Percentiles rank a stretch among this genome's conserved stretches.
These are phyloP conservation scores for Calophaca sinica DNA, from an alignment of 306 rosid genomes.

Conservation along the genomic window DNA sequence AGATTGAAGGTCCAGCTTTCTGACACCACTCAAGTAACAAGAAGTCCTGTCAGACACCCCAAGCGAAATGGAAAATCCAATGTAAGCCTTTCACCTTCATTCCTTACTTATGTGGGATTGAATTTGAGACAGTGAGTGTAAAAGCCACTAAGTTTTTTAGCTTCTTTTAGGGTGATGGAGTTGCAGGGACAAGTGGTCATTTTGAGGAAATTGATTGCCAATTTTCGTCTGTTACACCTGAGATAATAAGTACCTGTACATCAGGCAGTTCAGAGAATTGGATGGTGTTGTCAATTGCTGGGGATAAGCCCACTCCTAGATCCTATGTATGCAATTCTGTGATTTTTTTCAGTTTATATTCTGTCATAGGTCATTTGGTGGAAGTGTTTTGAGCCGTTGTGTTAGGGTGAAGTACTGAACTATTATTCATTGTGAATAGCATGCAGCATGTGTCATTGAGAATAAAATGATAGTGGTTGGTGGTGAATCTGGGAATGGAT, in stretches of 20 bases:
- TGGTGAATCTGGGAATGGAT: slow-evolving; percentile 84
- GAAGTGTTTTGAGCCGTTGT: slow-evolving; percentile 9
- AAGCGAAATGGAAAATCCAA: slow-evolving; percentile 67
- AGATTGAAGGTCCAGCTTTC: slow-evolving; percentile 86
- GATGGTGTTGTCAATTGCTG: slow-evolving; percentile 67
- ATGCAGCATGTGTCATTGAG: slow-evolving; percentile 87
- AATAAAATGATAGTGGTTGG: slow-evolving; percentile 97
- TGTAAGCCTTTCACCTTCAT: slow-evolving; percentile 53
- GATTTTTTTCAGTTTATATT: not conserved
- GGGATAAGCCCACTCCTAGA: slow-evolving; percentile 58
- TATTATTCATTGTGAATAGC: slow-evolving; percentile 56
- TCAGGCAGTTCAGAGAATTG: slow-evolving; percentile 77
- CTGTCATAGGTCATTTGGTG: slow-evolving; percentile 2
- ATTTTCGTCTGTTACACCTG: slow-evolving; percentile 48
- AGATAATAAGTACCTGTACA: slow-evolving; percentile 58
- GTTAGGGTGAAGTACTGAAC: slow-evolving; percentile 2
- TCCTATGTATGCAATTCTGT: slow-evolving; percentile 50
- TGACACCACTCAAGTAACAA: slow-evolving; percentile 79
- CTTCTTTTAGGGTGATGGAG: slow-evolving; percentile 65
- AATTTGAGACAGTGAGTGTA: slow-evolving; percentile 17
- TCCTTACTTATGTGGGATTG: slow-evolving; percentile 33
- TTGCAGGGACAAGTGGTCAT: slow-evolving; percentile 51
- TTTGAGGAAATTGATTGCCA: slow-evolving; percentile 67
- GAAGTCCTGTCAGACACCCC: slow-evolving; percentile 80
- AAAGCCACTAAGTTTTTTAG: not conserved